Percentiles rank a stretch among this genome's conserved stretches.
Conservation (phyloP, 805 yeast species). For the Candida sithepensis region DNA sequence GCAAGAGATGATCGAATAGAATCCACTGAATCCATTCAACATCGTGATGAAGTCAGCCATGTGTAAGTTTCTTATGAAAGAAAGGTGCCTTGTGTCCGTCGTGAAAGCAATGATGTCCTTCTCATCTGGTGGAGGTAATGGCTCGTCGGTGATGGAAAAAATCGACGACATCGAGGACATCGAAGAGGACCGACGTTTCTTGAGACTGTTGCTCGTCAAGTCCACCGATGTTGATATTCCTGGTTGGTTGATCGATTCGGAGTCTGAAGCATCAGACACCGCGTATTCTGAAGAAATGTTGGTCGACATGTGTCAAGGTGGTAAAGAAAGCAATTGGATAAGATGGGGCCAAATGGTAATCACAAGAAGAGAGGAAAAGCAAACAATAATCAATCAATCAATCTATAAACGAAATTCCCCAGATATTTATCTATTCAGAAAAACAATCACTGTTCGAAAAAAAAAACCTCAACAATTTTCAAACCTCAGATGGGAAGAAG, state of each 20-base stretch:
- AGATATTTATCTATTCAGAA: too few species aligned
- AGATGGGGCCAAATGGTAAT: neutral
- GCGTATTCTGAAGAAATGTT: neutral
- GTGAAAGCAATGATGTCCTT: constrained; percentile 76
- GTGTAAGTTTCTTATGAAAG: constrained; percentile 82
- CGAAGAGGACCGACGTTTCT: constrained; percentile 31
- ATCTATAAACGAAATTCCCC: too few species aligned
- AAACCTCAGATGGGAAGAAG: neutral
- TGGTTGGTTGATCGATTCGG: constrained; percentile 17
- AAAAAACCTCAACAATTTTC: neutral
- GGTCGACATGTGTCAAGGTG: neutral
- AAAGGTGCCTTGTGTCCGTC: constrained; percentile 79
- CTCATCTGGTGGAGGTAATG: constrained; percentile 73
- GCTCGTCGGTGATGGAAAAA: constrained; percentile 52
- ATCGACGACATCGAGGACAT: constrained; percentile 36
- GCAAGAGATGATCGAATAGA: constrained; percentile 84
- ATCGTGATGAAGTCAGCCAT: constrained; percentile 95
- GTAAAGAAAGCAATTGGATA: too few species aligned
- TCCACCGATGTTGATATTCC: constrained; percentile 16
- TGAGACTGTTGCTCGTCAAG: neutral
- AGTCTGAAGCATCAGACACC: constrained; percentile 15
- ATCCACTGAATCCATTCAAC: constrained; percentile 91
- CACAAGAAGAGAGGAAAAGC: neutral
- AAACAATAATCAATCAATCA: neutral
- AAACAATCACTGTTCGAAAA: neutral